Conservation (phyloP, 176 grass and related monocot species). For the Dactylis glomerata region DNA sequence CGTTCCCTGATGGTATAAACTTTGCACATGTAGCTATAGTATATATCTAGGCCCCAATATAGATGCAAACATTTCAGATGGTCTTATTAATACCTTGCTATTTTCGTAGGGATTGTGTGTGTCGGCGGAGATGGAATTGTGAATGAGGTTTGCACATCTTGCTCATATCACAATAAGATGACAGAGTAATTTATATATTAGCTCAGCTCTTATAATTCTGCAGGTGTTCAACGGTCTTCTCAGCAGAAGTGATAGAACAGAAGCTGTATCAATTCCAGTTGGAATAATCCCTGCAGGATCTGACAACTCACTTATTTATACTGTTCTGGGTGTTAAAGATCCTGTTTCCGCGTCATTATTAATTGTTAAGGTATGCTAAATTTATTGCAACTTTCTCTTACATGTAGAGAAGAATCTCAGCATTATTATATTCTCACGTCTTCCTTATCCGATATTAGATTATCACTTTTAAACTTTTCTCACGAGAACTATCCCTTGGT, state of each 20-base stretch:
- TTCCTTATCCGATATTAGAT: not conserved
- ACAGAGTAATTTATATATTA: slow-evolving; percentile 13
- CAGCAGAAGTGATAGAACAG: slow-evolving; percentile 74
- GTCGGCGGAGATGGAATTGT: slow-evolving; percentile 98
- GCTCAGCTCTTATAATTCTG: slow-evolving; percentile 27
- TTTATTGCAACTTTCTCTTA: not conserved
- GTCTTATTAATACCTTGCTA: slow-evolving; percentile 11
- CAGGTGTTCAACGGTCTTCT: slow-evolving; percentile 98
- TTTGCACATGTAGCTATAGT: slow-evolving; percentile 17
- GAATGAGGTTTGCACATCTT: slow-evolving; percentile 72
- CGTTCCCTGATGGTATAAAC: slow-evolving; percentile 81
- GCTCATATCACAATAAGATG: slow-evolving; percentile 3
- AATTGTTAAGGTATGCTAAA: slow-evolving; percentile 76
- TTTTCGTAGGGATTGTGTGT: slow-evolving; percentile 83
- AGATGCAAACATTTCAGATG: slow-evolving; percentile 5
- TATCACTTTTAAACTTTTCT: slow-evolving; percentile 22
- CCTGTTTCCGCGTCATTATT: slow-evolving; percentile 91
- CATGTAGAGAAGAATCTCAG: not conserved
- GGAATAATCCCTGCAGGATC: slow-evolving; percentile 99
- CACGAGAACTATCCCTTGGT: slow-evolving; percentile 21
- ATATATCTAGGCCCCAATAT: slow-evolving; percentile 27
- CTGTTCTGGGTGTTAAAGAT: slow-evolving; percentile 92
- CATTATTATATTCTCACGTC: slow-evolving; percentile 4
- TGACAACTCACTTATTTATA: slow-evolving; percentile 98
- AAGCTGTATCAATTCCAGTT: slow-evolving; percentile 93